phyloP scores from a whole-genome alignment of 176 grass and related monocot genomes.

The Hyparrhenia diplandra region DNA sequence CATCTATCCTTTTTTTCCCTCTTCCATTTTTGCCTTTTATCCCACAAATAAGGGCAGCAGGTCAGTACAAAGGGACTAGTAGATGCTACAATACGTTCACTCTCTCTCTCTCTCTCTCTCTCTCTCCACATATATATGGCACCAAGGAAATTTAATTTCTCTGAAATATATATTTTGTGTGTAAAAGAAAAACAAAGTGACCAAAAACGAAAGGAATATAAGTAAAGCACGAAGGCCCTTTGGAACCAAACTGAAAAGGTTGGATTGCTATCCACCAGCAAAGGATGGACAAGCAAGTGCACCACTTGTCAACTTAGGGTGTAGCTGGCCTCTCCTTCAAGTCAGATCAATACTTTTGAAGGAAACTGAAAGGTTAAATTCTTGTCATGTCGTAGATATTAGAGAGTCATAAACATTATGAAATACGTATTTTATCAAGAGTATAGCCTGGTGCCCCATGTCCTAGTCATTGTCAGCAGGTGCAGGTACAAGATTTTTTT shows the following conservation, averaged over 20 bases:
- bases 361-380: not conserved
- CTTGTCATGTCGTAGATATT: no score
- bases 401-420: no score
- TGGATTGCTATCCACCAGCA: conserved; percentile 5
- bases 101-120: not conserved
- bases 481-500: not conserved
- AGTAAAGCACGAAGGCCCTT: not conserved
- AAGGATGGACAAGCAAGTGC: conserved; percentile 11
- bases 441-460: not conserved
- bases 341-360: conserved; percentile 13
- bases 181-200: not conserved
- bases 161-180: not conserved
- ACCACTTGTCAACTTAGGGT: conserved; percentile 15
- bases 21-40: conserved; percentile 36
- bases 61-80: conserved; percentile 16
- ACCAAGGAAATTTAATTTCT: not conserved
- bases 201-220: not conserved
- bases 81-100: not conserved
- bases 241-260: conserved; percentile 15
- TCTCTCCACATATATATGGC: not conserved
- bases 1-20: not conserved
- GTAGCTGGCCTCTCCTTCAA: conserved; percentile 11
- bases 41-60: conserved; percentile 28
- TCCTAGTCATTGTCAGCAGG: not conserved
- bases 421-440: not conserved